Evolutionary conservation across 1,284 basidiomycete species (phyloP).

Genomic region (Ganoderma lingzhi): DNA sequence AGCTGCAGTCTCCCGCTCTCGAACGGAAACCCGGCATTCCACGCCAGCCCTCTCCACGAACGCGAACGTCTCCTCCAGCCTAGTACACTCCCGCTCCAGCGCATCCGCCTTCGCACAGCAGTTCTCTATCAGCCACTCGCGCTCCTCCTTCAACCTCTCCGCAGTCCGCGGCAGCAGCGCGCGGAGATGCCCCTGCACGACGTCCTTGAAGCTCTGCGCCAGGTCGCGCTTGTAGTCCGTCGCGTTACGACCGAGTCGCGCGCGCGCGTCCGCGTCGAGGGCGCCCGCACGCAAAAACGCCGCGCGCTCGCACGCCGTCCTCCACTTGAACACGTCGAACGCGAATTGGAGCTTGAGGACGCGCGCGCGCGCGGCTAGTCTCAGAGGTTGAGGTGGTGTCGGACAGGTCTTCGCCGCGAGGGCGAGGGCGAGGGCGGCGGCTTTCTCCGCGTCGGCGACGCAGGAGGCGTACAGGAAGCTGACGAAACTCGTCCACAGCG

Average conservation of each 20-base stretch:
- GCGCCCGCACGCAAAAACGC: slow-evolving; percentile 12
- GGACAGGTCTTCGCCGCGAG: too few relatives aligned
- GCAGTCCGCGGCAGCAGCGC: slow-evolving; percentile 17
- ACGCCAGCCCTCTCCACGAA: neutral
- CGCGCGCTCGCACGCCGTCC: slow-evolving; percentile 35
- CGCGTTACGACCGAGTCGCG: slow-evolving; percentile 30
- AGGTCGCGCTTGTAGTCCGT: slow-evolving; percentile 18
- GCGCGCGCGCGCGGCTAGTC: slow-evolving; percentile 43
- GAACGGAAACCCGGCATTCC: too few relatives aligned
- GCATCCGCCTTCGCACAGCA: slow-evolving; percentile 44
- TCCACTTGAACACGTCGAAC: slow-evolving; percentile 47
- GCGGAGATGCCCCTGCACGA: slow-evolving; percentile 25
- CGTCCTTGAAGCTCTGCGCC: neutral
- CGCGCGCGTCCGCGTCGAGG: slow-evolving; percentile 15
- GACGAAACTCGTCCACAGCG: slow-evolving; percentile 47
- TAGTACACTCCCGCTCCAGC: slow-evolving; percentile 39
- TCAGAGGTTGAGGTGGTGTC: too few relatives aligned
- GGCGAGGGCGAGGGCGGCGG: slow-evolving; percentile 48
- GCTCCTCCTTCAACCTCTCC: slow-evolving; percentile 37
- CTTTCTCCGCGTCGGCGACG: slow-evolving; percentile 50
- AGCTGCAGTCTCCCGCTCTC: too few relatives aligned
- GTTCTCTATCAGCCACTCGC: slow-evolving; percentile 47
- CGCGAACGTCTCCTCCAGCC: slow-evolving; percentile 35
- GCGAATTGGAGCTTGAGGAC: slow-evolving; percentile 47
- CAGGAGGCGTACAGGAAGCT: slow-evolving; percentile 53